phyloP scores from a whole-genome alignment of 306 rosid species.

The Rosa multiflora region DNA sequence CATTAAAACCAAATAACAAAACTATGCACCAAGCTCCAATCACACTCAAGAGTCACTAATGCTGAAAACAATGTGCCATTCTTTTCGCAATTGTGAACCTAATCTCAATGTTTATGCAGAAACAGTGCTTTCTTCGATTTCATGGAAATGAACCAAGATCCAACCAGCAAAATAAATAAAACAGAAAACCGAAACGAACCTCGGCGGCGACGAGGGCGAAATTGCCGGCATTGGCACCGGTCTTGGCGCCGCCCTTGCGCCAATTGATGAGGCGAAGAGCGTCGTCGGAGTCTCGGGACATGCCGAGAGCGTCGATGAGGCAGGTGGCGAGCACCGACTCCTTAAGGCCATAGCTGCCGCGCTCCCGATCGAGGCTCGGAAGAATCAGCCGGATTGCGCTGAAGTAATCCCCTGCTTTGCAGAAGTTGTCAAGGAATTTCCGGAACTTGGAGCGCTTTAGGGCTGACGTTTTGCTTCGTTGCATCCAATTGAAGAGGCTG shows the following conservation, averaged over 20 bases:
- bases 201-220: slow-evolving; percentile 83
- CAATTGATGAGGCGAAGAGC: slow-evolving; percentile 83
- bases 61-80: no score
- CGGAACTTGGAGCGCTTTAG: slow-evolving; percentile 86
- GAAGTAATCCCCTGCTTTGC: slow-evolving; percentile 57
- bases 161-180: no score
- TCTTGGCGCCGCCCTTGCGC: slow-evolving; percentile 79
- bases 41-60: no score
- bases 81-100: no score
- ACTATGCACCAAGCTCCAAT: no score
- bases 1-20: not conserved
- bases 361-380: slow-evolving; percentile 84
- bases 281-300: slow-evolving; percentile 78
- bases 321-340: slow-evolving; percentile 85
- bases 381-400: slow-evolving; percentile 72
- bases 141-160: no score
- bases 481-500: slow-evolving; percentile 82
- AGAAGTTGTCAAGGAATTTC: slow-evolving; percentile 75
- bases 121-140: no score
- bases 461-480: slow-evolving; percentile 59
- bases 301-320: slow-evolving; percentile 82
- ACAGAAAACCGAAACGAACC: slow-evolving; percentile 35
- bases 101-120: no score
- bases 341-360: slow-evolving; percentile 83
- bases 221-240: slow-evolving; percentile 77